Evolutionary conservation across 2,329 filamentous ascomycete species (phyloP), one percentile per base, ranked within the genome.

Genomic region (Diaporthe aspalathi): DNA sequence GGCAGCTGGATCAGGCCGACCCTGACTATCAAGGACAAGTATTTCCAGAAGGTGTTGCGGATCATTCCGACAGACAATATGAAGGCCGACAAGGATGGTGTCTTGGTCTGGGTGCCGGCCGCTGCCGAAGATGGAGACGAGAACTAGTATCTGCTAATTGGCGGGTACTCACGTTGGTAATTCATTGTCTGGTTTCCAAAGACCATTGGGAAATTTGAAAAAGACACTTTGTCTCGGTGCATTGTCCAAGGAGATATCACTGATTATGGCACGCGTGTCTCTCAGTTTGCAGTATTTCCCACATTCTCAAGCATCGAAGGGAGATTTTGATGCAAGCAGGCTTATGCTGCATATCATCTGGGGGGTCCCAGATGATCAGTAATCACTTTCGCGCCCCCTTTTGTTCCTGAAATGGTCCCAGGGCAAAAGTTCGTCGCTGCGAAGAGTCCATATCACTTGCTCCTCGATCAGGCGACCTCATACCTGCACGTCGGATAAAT

Each of bases 11-110:
- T 93, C 67, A 86, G 85, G 65, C 94, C 94, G 2, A 88, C 88
- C 49, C 82, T 97, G 73, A 89, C 92, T 73, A 94, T 98, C 49
- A 88, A 93, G 73, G 95, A 97, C 83, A 92, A 93, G 76, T 97
- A 97, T 77, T 98, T 97, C 81, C 94, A 97, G 80, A 97, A 98
- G 85, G 91, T 93, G 52, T 81, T 98, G 73, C 90, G 92, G 74
- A 91, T 97, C 29, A 89, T 94, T 72, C 91, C 94, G 2, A 95
- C 93, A 0, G 93, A 92, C 78, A 92, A 91, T 27, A 91, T 91
- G 84, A 89, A 86, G 79, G 83, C 84, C 65, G 89, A 90, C 72
- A 91, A 91, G 80, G 89, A 92, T 4, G 90, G 90, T 0, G 77
- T 92, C 27, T 76, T 91, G 75, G 77, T 92, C 27, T 92, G 90